phyloP scores from a whole-genome alignment of 345 rosid species.

The Raphanus raphanistrum region DNA sequence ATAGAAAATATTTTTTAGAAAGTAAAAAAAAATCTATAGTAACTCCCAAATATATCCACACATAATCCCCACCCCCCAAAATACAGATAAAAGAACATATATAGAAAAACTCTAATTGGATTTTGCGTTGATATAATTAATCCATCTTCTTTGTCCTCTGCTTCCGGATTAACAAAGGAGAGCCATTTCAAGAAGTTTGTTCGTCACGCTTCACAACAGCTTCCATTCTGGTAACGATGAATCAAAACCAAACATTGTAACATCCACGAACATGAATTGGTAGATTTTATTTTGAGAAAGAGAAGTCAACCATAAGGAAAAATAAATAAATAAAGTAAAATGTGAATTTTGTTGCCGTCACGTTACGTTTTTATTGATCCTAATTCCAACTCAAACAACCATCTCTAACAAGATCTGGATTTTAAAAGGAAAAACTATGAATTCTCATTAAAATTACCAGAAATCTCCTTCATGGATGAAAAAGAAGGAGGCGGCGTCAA shows the following conservation, averaged over 20 bases:
- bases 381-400: neutral
- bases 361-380: neutral
- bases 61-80: neutral
- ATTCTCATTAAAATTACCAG: slow-evolving; percentile 42
- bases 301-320: neutral
- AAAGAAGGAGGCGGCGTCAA: slow-evolving; percentile 46
- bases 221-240: neutral
- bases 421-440: too few species aligned
- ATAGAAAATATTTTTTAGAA: neutral
- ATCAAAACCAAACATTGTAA: neutral
- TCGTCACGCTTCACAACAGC: neutral
- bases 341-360: neutral
- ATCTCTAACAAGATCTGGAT: slow-evolving; percentile 1
- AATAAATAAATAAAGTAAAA: neutral
- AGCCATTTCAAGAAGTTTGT: too few species aligned
- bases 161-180: neutral
- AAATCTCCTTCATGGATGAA: slow-evolving; percentile 44
- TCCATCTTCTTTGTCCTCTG: neutral
- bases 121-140: neutral
- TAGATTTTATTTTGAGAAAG: neutral
- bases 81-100: neutral
- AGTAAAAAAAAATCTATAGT: neutral
- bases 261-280: neutral
- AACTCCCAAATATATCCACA: neutral
- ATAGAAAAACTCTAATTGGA: neutral